Base-by-base conservation (phyloP, 2,329 filamentous ascomycete species). In the Spiromastix sp. region DNA sequence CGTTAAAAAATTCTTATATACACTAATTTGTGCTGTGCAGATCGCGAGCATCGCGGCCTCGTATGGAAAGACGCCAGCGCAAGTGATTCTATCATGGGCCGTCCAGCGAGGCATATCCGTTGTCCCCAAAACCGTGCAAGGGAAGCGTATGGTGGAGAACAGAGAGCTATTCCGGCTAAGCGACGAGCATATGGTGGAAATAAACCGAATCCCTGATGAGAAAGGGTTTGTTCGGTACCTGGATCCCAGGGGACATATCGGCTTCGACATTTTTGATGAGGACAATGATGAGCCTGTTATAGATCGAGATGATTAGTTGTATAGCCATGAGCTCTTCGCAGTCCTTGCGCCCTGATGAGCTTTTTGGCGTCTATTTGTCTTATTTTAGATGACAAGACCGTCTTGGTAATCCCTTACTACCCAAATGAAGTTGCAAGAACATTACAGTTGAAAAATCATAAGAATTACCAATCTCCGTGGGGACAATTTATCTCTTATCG, bases 91-190 rank as follows among this genome's bases (percentile, higher is more conserved):
- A 3, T 63, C 57, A 2, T 73, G 70, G 70, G 66, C 63, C 0
- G 49, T 68, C 5, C 56, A 60, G 40, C 50, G 68, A 12, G 66
- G 63, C 7, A 67, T 63, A 2, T 52, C 57, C 26, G 64, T 72
- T 3, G 71, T 73, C 26, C 70, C 69, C 1, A 72, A 72, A 52
- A 67, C 61, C 35, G 57, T 56, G 3, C 62, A 66, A 39, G 54
- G 58, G 33, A 43, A 53, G 26, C 48, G 62, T 22, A 64, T 71
- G 16, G 37, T 48, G 12, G 61, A 71, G 48, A 71, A 73, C 40
- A 16, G 22, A 9, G 32, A 12, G 12, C 15, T 34, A 18, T 34
- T 19, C 15, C 25, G 20, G 21, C 32, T 27, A 16, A 25, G 21
- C 20, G 32, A 34, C 17, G 32, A 34, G 12, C 5, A 26, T 34